Percentiles rank a stretch among this genome's conserved stretches.
Evolutionary conservation across 768 basidiomycete genomes (phyloP).

Genomic region (Baorangia bicolor): DNA sequence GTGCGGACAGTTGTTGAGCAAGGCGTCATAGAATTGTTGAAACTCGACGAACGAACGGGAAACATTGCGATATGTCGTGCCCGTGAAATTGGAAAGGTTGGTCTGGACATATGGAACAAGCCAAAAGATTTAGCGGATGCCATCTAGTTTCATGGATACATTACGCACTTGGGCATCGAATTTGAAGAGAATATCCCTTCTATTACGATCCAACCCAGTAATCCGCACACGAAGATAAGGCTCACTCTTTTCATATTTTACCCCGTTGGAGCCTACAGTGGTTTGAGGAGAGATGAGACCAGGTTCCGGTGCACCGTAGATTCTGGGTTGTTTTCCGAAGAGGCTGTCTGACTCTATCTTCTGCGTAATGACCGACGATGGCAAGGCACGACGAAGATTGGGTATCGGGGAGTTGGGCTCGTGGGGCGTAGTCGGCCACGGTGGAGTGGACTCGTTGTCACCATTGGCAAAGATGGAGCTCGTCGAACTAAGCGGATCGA

Average conservation of each 20-base stretch:
- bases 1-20: constrained; percentile 89
- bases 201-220: constrained; percentile 89
- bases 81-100: constrained; percentile 89
- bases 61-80: constrained; percentile 87
- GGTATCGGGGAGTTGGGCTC: constrained; percentile 68
- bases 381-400: constrained; percentile 61
- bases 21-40: constrained; percentile 88
- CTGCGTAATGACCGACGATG: constrained; percentile 48
- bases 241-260: constrained; percentile 69
- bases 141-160: background rate
- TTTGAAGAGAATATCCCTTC: constrained; percentile 90
- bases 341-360: constrained; percentile 54
- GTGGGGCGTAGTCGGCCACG: constrained; percentile 85
- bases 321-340: constrained; percentile 80
- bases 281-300: constrained; percentile 78
- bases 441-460: constrained; percentile 45
- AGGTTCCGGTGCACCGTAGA: constrained; percentile 83
- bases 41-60: constrained; percentile 96
- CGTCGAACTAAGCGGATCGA: constrained; percentile 69
- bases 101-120: constrained; percentile 52
- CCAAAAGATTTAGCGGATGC: background rate
- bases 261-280: constrained; percentile 64
- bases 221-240: constrained; percentile 90
- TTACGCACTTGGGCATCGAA: constrained; percentile 85
- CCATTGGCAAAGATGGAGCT: constrained; percentile 54